Evolutionary conservation across 2,329 filamentous ascomycete genomes (phyloP).

Genomic region (Grosmannia serpens): DNA sequence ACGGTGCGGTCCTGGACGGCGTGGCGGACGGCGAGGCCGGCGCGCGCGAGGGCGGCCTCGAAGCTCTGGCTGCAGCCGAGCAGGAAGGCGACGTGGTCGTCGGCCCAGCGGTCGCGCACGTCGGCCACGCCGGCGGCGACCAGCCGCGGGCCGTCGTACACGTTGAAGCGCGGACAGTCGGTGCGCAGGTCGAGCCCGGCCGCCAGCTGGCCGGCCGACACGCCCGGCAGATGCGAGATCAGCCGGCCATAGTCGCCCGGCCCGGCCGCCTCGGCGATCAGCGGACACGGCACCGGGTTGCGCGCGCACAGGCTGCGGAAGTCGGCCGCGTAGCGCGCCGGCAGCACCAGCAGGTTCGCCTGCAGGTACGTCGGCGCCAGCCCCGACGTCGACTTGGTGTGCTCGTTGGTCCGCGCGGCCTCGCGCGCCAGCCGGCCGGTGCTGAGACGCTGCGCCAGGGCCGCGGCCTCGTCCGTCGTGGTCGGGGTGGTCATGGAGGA

Average conservation of each 20-base stretch:
- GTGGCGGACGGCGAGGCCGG: slow-evolving; percentile 43
- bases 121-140: slow-evolving; percentile 31
- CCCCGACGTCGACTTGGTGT: slow-evolving; percentile 33
- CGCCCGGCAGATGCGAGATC: slow-evolving; percentile 7
- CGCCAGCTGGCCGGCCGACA: slow-evolving; percentile 2
- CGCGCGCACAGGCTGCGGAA: slow-evolving; percentile 46
- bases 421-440: not conserved
- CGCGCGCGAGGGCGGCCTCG: slow-evolving; percentile 45
- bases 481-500: not conserved
- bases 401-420: not conserved
- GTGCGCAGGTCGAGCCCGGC: slow-evolving; percentile 40
- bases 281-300: slow-evolving; percentile 51
- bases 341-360: slow-evolving; percentile 50
- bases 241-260: slow-evolving; percentile 25
- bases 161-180: slow-evolving; percentile 46
- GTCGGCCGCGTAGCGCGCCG: slow-evolving; percentile 42
- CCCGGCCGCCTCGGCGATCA: slow-evolving; percentile 38
- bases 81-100: slow-evolving; percentile 49
- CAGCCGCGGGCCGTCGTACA: slow-evolving; percentile 40
- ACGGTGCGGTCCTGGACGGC: slow-evolving; percentile 36
- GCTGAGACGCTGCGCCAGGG: not conserved
- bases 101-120: slow-evolving; percentile 36
- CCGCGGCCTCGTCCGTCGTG: not conserved
- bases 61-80: slow-evolving; percentile 56
- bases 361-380: slow-evolving; percentile 44